Conservation (phyloP, 306 rosid genomes). For the Gastrolobium bilobum region DNA sequence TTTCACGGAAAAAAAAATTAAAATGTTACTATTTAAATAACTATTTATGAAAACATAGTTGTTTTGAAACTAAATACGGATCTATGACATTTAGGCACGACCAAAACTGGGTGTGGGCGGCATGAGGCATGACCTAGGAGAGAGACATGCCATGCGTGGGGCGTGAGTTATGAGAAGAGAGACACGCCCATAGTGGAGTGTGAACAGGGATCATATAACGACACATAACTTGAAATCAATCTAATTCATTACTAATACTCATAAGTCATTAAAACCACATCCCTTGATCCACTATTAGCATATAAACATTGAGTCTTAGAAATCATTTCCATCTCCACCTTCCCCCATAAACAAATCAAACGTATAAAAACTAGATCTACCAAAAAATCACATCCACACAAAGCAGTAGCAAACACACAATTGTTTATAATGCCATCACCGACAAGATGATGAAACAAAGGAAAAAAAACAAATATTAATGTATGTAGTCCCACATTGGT, state of each 20-base stretch:
- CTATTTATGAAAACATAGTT: too few relatives aligned
- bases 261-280: background rate
- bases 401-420: background rate
- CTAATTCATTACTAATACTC: slow-evolving; percentile 13
- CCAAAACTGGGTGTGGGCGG: too few relatives aligned
- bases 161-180: too few relatives aligned
- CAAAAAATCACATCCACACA: slow-evolving; percentile 21
- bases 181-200: too few relatives aligned
- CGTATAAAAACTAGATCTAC: slow-evolving; percentile 61
- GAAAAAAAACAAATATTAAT: too few relatives aligned
- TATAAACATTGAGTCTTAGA: background rate
- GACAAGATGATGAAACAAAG: background rate
- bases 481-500: too few relatives aligned
- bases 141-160: too few relatives aligned
- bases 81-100: too few relatives aligned
- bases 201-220: slow-evolving; percentile 13
- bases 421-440: slow-evolving; percentile 26
- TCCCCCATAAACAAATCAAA: slow-evolving; percentile 28
- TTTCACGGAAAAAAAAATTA: too few relatives aligned
- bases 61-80: too few relatives aligned
- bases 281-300: background rate
- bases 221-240: background rate
- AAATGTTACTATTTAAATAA: too few relatives aligned
- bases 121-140: too few relatives aligned
- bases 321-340: background rate